Evolutionary conservation across 2,329 filamentous ascomycete genomes (phyloP), one percentile per base, ranked within the genome.

Genomic region (Fusarium nanum): DNA sequence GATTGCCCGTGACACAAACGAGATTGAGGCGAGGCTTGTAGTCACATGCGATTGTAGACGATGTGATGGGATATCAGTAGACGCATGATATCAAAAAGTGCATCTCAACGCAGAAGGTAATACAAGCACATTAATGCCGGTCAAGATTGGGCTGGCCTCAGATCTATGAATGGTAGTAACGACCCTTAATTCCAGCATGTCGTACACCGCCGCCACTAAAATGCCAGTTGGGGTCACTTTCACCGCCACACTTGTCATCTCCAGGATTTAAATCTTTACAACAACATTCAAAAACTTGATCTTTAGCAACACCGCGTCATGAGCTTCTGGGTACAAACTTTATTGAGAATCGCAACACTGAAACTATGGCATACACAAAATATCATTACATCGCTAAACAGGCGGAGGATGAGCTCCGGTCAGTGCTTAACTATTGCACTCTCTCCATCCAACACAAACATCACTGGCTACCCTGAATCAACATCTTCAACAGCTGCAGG

Each of bases 381-480:
- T 8, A 14, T 16, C 30, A 4, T 40, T n/a, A 27, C 4, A 23
- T 41, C 11, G 23, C 13, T 18, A 6, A 61, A 3, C 20, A 30
- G 32, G 8, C 12, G 10, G 20, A 14, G 40, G 8, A 13, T 14
- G 16, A 30, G 12, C 23, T 13, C 23, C 12, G 13, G 18, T 23
- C 13, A 13, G 28, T 22, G 8, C 13, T 46, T 25, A 37, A 56
- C 23, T n/a, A 14, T 13, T n/a, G 11, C 11, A 22, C 40, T 28
- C 30, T 37, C 16, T 18, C n/a, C 9, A 16, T 37, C 42, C 22
- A 23, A 16, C 6, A 30, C 34, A 18, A 20, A 44, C 22, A 12
- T 44, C 28, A 42, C 28, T n/a, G 30, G 25, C 55, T 70, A 70
- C 67, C 67, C 67, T 70, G 47, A 60, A 71, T 57, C 58, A 57